Evolutionary conservation across 768 basidiomycete genomes (phyloP).

Genomic region (Pulveroboletus sp.): DNA sequence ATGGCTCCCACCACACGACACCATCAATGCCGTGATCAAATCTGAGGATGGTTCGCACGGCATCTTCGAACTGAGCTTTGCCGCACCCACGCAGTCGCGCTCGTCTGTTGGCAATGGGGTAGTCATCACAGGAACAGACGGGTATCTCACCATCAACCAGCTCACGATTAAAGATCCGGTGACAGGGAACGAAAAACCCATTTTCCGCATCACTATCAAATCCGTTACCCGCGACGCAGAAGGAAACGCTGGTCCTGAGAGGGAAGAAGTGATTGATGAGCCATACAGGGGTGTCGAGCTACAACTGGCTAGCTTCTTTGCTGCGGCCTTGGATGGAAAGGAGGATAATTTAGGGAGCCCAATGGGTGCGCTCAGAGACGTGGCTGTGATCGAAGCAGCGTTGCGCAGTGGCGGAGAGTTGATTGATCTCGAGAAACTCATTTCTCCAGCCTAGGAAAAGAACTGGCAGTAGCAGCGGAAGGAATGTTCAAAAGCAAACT

Average conservation of each 20-base stretch:
- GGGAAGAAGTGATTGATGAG: slow-evolving; percentile 46
- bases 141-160: slow-evolving; percentile 50
- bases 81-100: slow-evolving; percentile 45
- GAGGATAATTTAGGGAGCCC: slow-evolving; percentile 59
- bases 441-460: slow-evolving; percentile 7
- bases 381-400: slow-evolving; percentile 76
- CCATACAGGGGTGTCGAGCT: slow-evolving; percentile 48
- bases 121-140: slow-evolving; percentile 58
- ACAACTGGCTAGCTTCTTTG: slow-evolving; percentile 59
- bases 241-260: slow-evolving; percentile 30
- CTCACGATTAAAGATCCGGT: slow-evolving; percentile 24
- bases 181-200: slow-evolving; percentile 18
- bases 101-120: slow-evolving; percentile 28
- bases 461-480: neutral
- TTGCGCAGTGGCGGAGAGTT: slow-evolving; percentile 60
- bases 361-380: slow-evolving; percentile 60
- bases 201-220: slow-evolving; percentile 41
- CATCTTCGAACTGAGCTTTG: slow-evolving; percentile 60
- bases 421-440: slow-evolving; percentile 49
- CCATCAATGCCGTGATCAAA: slow-evolving; percentile 55
- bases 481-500: neutral
- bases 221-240: slow-evolving; percentile 19
- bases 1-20: slow-evolving; percentile 76
- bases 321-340: slow-evolving; percentile 43
- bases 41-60: slow-evolving; percentile 52